Evolutionary conservation across 2,329 filamentous ascomycete species (phyloP), one percentile per base, ranked within the genome.

Genomic region (Dactylellina leptospora): DNA sequence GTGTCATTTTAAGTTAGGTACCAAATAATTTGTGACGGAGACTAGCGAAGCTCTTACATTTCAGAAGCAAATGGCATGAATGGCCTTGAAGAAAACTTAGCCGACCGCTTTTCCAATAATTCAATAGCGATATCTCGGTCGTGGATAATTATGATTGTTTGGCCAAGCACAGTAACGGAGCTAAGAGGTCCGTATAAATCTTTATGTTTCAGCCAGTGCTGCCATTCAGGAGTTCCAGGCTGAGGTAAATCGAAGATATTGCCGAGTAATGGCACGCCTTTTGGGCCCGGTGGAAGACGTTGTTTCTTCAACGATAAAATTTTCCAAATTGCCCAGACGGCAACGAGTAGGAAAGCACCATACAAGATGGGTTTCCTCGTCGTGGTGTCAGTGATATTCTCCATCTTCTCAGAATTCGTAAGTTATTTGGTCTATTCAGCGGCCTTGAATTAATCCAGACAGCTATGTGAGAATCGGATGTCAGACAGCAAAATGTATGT

Each of bases 181-280:
- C 80, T 77, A 25, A 79, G 68, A 1, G 77, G 75, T 27, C 81
- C 81, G 44, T 82, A 81, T 0, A 74, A 40, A 3, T 81, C 78
- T 56, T 80, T 82, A 64, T 80, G 78, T 63, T 80, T 79, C 28
- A 80, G 51, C 81, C 81, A 83, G 60, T 82, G 81, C 48, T 79
- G 71, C 66, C 78, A 81, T 66, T 82, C 80, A 3, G 75, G 77
- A 3, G 68, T 74, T 0, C 78, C 80, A 0, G 64, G 54, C n/a
- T 44, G 45, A 8, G 62, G 62, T 4, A 68, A 47, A 27, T 68
- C 62, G 10, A 50, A 22, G 20, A 68, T 53, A 25, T 68, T 68
- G 23, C 62, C 62, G 3, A 68, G 16, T n/a, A 68, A 27, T 1
- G 38, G 48, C 16, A 42, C 11, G 6, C 54, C 54, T 36, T 68